Base-by-base conservation (phyloP, 306 rosid genomes). In the Mimosa pudica region DNA sequence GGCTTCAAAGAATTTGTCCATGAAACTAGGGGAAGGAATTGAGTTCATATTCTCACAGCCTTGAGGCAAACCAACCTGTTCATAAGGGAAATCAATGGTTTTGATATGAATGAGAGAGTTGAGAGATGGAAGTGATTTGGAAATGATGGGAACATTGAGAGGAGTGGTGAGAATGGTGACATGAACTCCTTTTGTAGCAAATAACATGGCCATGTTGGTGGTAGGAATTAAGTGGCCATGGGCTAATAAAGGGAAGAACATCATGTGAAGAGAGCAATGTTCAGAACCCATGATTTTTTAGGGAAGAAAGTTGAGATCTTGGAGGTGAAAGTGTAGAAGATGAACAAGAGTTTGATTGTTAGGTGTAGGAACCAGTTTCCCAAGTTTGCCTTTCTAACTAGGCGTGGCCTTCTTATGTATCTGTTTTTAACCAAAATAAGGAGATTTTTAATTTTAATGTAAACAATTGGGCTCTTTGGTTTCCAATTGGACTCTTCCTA, bases 151-250 rank as follows among this genome's bases (percentile, higher is more conserved):
- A 77, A 70, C 77, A 51, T 77, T 77, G 58, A 70, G 32, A 2
- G 92, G 83, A 44, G 94, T 87, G 76, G 92, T 79, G 70, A 91
- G 46, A 30, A 90, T 82, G 36, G 91, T 85, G 71, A 84, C 73
- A 20, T 58, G 70, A 4, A 81, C 72, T 11, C 78, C 82, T 49
- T 41, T 78, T 51, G 69, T 14, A 3, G 90, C 81, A 71, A 91
- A 86, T 75, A 82, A 70, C 71, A 84, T 83, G 73, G 91, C 93
- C 76, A 86, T 81, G 67, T 85, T 80, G 6, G 36, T 0, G 0
- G 48, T 54, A 3, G 85, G 88, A 42, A 54, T 78, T 0, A 73
- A 7, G 41, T 84, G 85, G 52, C 91, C 91, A 3, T 79, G 87
- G 55, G 79, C 87, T 24, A 85, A 3, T 63, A 83, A 80, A 5